Evolutionary conservation across 2,329 filamentous ascomycete genomes (phyloP).

Genomic region (Aureobasidium namibiae): DNA sequence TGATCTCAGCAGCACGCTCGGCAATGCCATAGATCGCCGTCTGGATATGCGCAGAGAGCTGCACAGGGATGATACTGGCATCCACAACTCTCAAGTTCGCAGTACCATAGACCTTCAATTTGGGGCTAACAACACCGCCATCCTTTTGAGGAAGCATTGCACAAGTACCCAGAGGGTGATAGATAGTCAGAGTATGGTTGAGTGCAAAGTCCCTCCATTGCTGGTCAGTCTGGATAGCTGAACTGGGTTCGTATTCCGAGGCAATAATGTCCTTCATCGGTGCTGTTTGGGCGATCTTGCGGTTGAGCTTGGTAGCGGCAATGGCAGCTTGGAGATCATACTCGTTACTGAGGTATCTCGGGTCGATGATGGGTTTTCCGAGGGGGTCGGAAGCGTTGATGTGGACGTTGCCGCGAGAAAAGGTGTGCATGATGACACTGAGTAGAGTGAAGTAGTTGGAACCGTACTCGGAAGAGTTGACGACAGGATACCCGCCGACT

Average conservation of each 20-base stretch:
- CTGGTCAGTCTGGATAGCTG: not conserved
- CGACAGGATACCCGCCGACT: constrained; percentile 27
- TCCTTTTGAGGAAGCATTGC: constrained; percentile 22
- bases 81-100: constrained; percentile 17
- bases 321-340: constrained; percentile 20
- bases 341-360: constrained; percentile 24
- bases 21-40: constrained; percentile 18
- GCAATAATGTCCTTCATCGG: constrained; percentile 23
- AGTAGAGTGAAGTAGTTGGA: constrained; percentile 23
- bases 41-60: constrained; percentile 20
- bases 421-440: constrained; percentile 23
- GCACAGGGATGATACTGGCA: constrained; percentile 18
- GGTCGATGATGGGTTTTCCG: constrained; percentile 24
- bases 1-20: constrained; percentile 16
- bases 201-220: constrained; percentile 21
- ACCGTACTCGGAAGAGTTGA: not conserved
- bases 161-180: constrained; percentile 25
- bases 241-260: constrained; percentile 23
- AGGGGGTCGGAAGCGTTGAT: constrained; percentile 22
- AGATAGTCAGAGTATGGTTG: constrained; percentile 19
- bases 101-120: constrained; percentile 18
- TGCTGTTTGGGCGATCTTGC: constrained; percentile 22
- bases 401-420: constrained; percentile 25
- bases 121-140: constrained; percentile 19
- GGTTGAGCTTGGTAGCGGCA: constrained; percentile 26